phyloP scores from a whole-genome alignment of 148 eudicot species.

The Camellia granthamiana region DNA sequence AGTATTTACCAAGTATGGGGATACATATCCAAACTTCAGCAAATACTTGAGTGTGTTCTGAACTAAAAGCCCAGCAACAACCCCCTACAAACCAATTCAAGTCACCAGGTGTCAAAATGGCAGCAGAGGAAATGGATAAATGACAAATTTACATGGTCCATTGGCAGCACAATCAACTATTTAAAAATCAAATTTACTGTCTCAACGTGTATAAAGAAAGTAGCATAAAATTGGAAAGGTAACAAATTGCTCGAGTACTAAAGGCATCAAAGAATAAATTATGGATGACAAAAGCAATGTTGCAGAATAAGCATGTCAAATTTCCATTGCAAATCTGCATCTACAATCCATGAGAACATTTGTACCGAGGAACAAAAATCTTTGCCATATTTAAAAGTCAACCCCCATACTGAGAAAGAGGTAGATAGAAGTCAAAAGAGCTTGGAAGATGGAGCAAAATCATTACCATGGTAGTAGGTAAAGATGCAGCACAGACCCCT shows the following conservation, averaged over 20 bases:
- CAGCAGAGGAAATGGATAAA: constrained; percentile 1
- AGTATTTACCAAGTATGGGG: constrained; percentile 73
- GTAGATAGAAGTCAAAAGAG: constrained; percentile 5
- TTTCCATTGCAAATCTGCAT: neutral
- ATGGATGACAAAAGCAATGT: neutral
- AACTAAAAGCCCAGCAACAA: constrained; percentile 96
- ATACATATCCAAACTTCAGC: constrained; percentile 77
- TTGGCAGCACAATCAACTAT: neutral
- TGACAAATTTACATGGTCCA: neutral
- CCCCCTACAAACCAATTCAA: constrained; percentile 52
- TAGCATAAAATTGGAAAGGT: too few species aligned
- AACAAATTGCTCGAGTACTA: too few species aligned
- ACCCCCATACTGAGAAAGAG: neutral
- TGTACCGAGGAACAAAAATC: neutral
- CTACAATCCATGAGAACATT: too few species aligned
- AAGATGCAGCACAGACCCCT: constrained; percentile 99
- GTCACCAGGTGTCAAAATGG: constrained; percentile 15
- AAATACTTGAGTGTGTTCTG: constrained; percentile 91
- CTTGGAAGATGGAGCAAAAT: neutral
- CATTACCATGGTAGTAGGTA: constrained; percentile 93
- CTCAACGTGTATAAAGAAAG: too few species aligned
- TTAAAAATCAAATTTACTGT: neutral
- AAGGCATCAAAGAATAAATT: neutral
- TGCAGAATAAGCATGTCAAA: neutral
- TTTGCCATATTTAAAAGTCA: neutral